Percentiles rank a stretch among this genome's conserved stretches.
Evolutionary conservation across 1,284 basidiomycete genomes (phyloP).

Genomic region (Flammula alnicola): DNA sequence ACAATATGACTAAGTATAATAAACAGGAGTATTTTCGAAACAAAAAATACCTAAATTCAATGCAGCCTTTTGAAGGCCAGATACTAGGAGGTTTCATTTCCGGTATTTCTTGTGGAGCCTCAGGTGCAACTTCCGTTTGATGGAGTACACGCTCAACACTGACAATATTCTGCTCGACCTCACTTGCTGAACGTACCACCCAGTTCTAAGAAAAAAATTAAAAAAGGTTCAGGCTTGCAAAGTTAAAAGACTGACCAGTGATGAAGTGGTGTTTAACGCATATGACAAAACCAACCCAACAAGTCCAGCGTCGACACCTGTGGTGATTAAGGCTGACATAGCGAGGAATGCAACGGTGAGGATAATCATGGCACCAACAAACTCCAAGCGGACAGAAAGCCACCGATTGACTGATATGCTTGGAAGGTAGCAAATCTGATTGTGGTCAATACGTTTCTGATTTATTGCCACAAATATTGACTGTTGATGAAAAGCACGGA

Average conservation of each 20-base stretch:
- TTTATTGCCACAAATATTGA: slow-evolving; percentile 78
- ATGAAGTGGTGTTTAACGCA: slow-evolving; percentile 80
- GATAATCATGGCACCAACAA: slow-evolving; percentile 85
- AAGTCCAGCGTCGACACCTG: background rate
- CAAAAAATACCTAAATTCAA: slow-evolving; percentile 77
- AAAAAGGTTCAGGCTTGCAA: background rate
- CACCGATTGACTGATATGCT: slow-evolving; percentile 80
- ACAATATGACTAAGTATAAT: no score
- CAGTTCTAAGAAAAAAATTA: slow-evolving; percentile 62
- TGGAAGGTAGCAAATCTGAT: slow-evolving; percentile 80
- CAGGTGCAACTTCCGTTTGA: background rate
- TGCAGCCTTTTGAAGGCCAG: slow-evolving; percentile 66
- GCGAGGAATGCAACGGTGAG: slow-evolving; percentile 75
- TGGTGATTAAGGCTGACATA: slow-evolving; percentile 45
- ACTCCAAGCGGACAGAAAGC: slow-evolving; percentile 81
- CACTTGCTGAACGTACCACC: slow-evolving; percentile 89
- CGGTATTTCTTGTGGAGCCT: slow-evolving; percentile 57
- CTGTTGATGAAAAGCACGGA: slow-evolving; percentile 82
- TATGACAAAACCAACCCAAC: slow-evolving; percentile 52
- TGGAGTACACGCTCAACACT: slow-evolving; percentile 74
- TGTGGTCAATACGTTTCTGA: slow-evolving; percentile 82
- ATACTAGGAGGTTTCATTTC: background rate
- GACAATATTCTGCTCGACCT: slow-evolving; percentile 94
- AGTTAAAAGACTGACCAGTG: slow-evolving; percentile 52
- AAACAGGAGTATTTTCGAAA: no score